Percentiles rank a stretch among this genome's conserved stretches.
phyloP scores from a whole-genome alignment of 163 green algal species.

The Chlorella variabilis region DNA sequence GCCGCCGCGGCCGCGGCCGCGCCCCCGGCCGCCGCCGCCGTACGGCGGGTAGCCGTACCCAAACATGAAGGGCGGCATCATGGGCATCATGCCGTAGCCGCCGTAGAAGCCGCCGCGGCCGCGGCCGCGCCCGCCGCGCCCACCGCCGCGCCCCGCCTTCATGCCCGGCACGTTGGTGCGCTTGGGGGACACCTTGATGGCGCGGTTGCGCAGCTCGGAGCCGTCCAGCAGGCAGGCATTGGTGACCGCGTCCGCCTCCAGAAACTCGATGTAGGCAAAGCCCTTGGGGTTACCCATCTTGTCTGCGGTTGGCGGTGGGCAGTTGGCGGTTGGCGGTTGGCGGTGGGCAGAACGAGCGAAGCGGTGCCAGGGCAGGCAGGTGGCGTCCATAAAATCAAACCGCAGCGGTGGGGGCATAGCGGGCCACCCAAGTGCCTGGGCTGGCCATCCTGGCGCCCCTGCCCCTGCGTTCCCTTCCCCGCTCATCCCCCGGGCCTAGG shows the following conservation, averaged over 20 bases:
- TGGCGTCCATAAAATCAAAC: too few species aligned
- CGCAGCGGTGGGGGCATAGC: too few species aligned
- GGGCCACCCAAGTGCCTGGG: too few species aligned
- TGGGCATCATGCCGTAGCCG: slow-evolving; percentile 31
- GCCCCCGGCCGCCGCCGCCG: slow-evolving; percentile 10
- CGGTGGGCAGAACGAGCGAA: too few species aligned
- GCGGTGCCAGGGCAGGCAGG: too few species aligned
- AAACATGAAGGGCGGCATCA: slow-evolving; percentile 47
- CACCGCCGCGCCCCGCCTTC: slow-evolving; percentile 72
- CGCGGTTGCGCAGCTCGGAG: slow-evolving; percentile 30
- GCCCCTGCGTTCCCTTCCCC: too few species aligned
- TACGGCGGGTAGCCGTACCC: slow-evolving; percentile 29
- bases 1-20: slow-evolving; percentile 21
- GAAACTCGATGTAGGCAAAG: slow-evolving; percentile 98
- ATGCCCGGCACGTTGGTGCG: slow-evolving; percentile 96
- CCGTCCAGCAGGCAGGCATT: slow-evolving; percentile 85
- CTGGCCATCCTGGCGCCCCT: too few species aligned
- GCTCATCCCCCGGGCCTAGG: too few species aligned
- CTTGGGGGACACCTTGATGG: slow-evolving; percentile 77
- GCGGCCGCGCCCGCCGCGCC: slow-evolving; percentile 58
- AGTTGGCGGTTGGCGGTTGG: too few species aligned
- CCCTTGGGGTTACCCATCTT: slow-evolving; percentile 59
- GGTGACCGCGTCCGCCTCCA: slow-evolving; percentile 94
- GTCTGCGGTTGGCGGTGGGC: too few species aligned
- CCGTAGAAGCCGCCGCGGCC: slow-evolving; percentile 43